Conservation (phyloP, 2,329 filamentous ascomycete genomes). For the Trichophaea hybrida region DNA sequence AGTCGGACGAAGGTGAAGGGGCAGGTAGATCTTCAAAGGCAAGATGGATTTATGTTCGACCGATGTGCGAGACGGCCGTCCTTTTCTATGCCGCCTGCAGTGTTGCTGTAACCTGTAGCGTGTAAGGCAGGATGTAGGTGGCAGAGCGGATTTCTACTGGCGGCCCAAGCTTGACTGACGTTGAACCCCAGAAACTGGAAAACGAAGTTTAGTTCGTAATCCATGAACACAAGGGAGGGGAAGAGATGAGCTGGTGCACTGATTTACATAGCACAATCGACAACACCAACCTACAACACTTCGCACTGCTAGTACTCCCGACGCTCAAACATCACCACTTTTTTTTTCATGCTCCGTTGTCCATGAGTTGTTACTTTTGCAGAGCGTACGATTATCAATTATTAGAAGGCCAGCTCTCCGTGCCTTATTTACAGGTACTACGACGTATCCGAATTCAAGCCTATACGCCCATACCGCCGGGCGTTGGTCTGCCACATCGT, state of each 20-base stretch:
- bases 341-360: too few species aligned
- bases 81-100: not conserved
- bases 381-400: too few species aligned
- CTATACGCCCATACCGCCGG: too few species aligned
- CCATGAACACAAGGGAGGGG: not conserved
- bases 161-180: slow-evolving; percentile 1
- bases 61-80: not conserved
- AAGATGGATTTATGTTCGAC: slow-evolving; percentile 2
- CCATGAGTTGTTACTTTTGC: too few species aligned
- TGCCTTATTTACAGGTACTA: too few species aligned
- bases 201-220: not conserved
- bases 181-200: slow-evolving; percentile 3
- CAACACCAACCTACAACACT: not conserved
- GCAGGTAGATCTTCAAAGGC: not conserved
- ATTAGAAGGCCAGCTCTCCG: too few species aligned
- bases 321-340: too few species aligned
- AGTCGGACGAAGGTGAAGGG: not conserved
- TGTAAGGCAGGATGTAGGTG: slow-evolving; percentile 3
- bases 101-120: not conserved
- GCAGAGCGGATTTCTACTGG: not conserved
- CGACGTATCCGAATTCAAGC: too few species aligned
- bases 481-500: not conserved
- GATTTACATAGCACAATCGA: not conserved
- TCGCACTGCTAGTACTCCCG: too few species aligned
- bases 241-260: slow-evolving; percentile 1